Base-by-base conservation (phyloP, 441 rosid species). In the Gossypium schwendimanii region DNA sequence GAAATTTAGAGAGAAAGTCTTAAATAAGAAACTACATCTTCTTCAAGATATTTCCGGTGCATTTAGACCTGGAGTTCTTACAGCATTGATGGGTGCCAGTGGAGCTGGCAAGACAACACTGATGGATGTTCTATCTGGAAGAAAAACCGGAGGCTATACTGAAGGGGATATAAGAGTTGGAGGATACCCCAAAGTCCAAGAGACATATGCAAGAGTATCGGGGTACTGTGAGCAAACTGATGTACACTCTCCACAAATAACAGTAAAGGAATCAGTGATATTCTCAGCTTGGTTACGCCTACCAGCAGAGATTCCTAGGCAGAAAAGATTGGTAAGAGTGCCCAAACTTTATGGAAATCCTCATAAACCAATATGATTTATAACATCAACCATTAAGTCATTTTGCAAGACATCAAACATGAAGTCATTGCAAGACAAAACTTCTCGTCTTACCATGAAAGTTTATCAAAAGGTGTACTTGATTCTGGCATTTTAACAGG, bases 61-160 rank as follows among this genome's bases (percentile, higher is more conserved):
- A 36, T 82, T 82, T 64, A 75, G 78, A 69, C 81, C 83, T n/a
- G 83, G 85, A 31, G 26, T 80, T 31, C 80, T 82, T 45, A 77
- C 80, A 14, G 85, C 83, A 6, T 60, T 82, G 73, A 82, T 82
- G 83, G 85, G 85, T 3, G 80, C 76, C 0, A 80, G 80, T 71
- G 83, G 83, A 47, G 81, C 81, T 8, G 85, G 81, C 8, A 82
- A 82, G 69, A 77, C 83, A 57, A 82, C 83, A 6, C 47, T 82
- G 15, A 77, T 80, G 83, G 81, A 82, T 68, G 80, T 82, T 66
- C 83, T 82, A 10, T 73, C 80, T 1, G 81, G 85, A 41, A 75
- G 85, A 63, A 82, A 82, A 75, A 80, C 83, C 0, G 76, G 74
- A 0, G 83, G 85, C 9, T 12, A 21, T 28, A 80, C 73, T 45